These are phyloP conservation scores for Austropuccinia psidii DNA, from an alignment of 1,284 basidiomycete genomes.

Conservation along the genomic window DNA sequence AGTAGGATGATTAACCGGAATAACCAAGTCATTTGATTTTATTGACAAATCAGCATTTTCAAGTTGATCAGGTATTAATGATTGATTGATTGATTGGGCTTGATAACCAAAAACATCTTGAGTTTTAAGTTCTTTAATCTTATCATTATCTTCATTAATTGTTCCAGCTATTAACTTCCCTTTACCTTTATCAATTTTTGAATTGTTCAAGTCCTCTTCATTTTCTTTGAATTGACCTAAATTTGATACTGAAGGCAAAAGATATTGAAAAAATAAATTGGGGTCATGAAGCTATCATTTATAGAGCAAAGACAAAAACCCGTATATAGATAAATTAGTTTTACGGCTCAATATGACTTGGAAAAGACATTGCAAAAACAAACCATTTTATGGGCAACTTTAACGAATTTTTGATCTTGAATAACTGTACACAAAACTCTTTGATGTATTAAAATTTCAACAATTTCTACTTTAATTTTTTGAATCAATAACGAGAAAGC, in stretches of 20 bases:
- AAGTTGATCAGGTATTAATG: background rate
- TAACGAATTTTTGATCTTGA: background rate
- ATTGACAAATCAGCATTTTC: background rate
- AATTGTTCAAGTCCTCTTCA: background rate
- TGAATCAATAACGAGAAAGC: conserved; percentile 2
- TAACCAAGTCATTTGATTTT: background rate
- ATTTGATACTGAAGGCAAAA: background rate
- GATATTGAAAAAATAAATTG: conserved; percentile 3
- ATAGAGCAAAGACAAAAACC: background rate
- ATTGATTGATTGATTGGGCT: background rate
- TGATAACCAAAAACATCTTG: background rate
- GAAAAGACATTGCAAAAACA: background rate
- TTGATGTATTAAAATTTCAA: conserved; percentile 16
- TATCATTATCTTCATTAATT: background rate
- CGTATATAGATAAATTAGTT: background rate
- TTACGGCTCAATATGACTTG: background rate
- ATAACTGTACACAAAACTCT: conserved; percentile 14
- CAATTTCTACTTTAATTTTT: background rate
- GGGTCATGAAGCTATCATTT: background rate
- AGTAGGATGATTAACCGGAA: background rate
- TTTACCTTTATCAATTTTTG: conserved; percentile 1
- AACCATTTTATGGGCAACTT: conserved; percentile 29
- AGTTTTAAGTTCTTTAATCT: background rate
- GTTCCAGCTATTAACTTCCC: background rate
- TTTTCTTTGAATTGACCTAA: background rate